These are phyloP conservation scores for Ascoidea tarda DNA, from an alignment of 805 yeast genomes.

Conservation along the genomic window DNA sequence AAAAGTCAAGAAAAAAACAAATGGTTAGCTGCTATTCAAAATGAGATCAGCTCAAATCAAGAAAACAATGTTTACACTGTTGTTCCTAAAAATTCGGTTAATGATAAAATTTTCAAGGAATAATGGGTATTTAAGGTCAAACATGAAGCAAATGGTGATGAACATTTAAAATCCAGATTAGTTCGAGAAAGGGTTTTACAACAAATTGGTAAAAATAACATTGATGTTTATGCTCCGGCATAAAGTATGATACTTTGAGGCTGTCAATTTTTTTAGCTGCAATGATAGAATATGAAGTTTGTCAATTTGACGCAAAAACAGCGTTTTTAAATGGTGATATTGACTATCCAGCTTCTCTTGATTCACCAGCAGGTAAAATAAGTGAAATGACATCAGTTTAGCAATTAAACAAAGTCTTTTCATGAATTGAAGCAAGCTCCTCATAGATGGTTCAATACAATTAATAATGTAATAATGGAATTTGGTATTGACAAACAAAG, in stretches of 20 bases:
- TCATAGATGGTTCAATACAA: too few species aligned
- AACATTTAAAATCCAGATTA: constrained; percentile 5
- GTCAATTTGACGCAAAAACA: constrained; percentile 7
- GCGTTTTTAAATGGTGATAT: constrained; percentile 7
- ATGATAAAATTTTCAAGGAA: not conserved
- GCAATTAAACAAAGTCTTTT: too few species aligned
- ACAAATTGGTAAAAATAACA: constrained; percentile 2
- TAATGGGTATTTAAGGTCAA: constrained; percentile 5
- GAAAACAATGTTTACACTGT: not conserved
- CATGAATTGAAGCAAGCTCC: too few species aligned
- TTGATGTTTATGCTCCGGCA: constrained; percentile 6
- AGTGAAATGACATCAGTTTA: too few species aligned
- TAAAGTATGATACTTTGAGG: constrained; percentile 2
- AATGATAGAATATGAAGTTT: not conserved
- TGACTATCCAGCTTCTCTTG: constrained; percentile 2
- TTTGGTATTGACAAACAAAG: too few species aligned
- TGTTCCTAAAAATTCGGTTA: not conserved
- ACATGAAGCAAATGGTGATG: constrained; percentile 1
- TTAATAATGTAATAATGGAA: too few species aligned
- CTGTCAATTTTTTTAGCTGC: not conserved
- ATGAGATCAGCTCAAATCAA: not conserved
- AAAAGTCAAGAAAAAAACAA: not conserved
- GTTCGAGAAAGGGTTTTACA: constrained; percentile 6
- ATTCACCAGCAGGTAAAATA: constrained; percentile 3
- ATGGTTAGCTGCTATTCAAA: not conserved